Conservation (phyloP, 2,329 filamentous ascomycete species). For the Aspergillus tanneri region DNA sequence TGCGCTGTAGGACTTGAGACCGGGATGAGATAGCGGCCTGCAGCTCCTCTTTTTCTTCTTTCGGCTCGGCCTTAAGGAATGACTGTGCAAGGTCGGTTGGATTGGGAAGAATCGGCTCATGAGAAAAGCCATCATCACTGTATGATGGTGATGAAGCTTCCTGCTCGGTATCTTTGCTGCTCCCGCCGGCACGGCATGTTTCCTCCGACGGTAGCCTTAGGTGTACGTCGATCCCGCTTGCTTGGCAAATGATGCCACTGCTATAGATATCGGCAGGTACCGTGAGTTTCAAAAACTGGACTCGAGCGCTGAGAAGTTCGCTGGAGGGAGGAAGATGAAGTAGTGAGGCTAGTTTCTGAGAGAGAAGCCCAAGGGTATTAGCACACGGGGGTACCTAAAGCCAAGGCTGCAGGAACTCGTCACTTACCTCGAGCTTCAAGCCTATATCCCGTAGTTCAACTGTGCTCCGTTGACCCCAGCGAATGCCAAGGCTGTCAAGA, state of each 20-base stretch:
- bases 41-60: slow-evolving; percentile 57
- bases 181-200: slow-evolving; percentile 32
- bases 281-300: slow-evolving; percentile 74
- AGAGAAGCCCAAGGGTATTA: slow-evolving; percentile 21
- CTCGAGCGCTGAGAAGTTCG: slow-evolving; percentile 69
- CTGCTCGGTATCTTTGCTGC: slow-evolving; percentile 23
- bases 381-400: slow-evolving; percentile 5
- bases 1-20: slow-evolving; percentile 52
- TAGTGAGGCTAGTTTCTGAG: slow-evolving; percentile 73
- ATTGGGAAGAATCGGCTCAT: slow-evolving; percentile 49
- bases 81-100: slow-evolving; percentile 60
- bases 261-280: slow-evolving; percentile 86
- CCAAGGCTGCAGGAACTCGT: neutral
- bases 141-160: slow-evolving; percentile 15
- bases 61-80: slow-evolving; percentile 59
- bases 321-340: slow-evolving; percentile 73
- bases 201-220: slow-evolving; percentile 54
- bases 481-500: slow-evolving; percentile 80
- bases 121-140: slow-evolving; percentile 26
- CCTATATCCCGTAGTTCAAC: slow-evolving; percentile 86
- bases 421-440: slow-evolving; percentile 69
- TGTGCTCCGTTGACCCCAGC: slow-evolving; percentile 75
- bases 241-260: slow-evolving; percentile 76
- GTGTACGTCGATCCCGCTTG: slow-evolving; percentile 75
- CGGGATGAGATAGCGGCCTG: slow-evolving; percentile 56